phyloP scores from a whole-genome alignment of 139 green algal genomes.

The Volvox reticuliferus region DNA sequence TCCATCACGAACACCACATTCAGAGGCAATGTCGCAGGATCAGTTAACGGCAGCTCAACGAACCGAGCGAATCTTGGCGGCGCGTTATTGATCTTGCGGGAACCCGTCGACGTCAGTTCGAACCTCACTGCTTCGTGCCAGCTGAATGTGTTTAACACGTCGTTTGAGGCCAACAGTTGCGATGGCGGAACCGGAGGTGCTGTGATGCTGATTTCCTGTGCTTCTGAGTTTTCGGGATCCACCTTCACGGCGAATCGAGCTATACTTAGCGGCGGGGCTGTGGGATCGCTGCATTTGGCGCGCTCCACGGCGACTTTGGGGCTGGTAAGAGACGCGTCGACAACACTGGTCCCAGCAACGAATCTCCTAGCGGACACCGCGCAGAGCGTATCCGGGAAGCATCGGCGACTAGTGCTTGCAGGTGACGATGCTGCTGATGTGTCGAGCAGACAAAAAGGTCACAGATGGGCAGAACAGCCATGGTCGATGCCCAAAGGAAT shows the following conservation, averaged over 20 bases:
- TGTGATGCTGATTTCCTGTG: slow-evolving; percentile 6
- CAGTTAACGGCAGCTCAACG: background rate
- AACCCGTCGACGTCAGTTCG: background rate
- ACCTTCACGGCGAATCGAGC: background rate
- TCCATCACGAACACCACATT: background rate
- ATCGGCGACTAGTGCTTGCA: too few species aligned
- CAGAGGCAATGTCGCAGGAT: background rate
- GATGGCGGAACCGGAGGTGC: slow-evolving; percentile 9
- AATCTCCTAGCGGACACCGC: too few species aligned
- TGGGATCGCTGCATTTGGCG: background rate
- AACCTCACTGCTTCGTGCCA: background rate
- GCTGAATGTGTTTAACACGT: background rate
- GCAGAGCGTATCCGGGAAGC: too few species aligned
- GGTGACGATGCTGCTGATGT: too few species aligned
- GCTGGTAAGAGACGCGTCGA: background rate
- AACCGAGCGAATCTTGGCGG: background rate
- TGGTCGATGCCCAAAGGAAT: background rate
- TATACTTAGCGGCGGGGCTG: slow-evolving; percentile 1
- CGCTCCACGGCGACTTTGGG: background rate
- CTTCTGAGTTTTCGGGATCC: background rate
- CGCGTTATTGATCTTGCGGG: background rate
- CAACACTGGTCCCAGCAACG: too few species aligned
- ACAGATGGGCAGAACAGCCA: background rate
- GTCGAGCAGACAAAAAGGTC: too few species aligned
- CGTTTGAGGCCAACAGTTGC: background rate